These are phyloP conservation scores for Puccinellia tenuiflora DNA, from an alignment of 176 grass and related monocot species.

Conservation along the genomic window DNA sequence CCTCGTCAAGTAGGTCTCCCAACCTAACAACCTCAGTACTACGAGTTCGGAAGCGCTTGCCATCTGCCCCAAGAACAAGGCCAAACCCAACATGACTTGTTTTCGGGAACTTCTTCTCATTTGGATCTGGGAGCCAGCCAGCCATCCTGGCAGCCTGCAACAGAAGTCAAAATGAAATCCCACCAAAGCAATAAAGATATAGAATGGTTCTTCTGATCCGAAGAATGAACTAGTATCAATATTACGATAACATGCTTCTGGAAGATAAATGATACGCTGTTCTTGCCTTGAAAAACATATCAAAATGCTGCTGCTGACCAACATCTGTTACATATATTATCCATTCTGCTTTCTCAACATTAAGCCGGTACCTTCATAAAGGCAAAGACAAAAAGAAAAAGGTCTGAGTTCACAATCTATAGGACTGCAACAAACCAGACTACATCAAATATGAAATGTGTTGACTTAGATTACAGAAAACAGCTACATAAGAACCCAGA, in stretches of 20 bases:
- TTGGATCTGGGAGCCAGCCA: constrained; percentile 47
- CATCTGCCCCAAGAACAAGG: constrained; percentile 75
- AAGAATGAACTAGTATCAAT: neutral
- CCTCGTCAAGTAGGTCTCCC: constrained; percentile 76
- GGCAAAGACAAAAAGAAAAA: constrained; percentile 3
- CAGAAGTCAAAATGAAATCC: neutral
- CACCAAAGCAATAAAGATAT: neutral
- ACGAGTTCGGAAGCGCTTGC: constrained; percentile 63
- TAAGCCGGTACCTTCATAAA: constrained; percentile 50
- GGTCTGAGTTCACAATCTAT: neutral
- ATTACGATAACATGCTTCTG: neutral
- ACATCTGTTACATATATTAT: constrained; percentile 75
- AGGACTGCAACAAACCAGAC: neutral
- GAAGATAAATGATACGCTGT: neutral
- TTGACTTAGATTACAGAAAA: neutral
- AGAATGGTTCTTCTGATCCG: neutral
- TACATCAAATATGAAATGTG: neutral
- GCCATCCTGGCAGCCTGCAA: constrained; percentile 57
- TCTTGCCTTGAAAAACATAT: constrained; percentile 77
- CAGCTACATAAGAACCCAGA: neutral
- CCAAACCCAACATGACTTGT: constrained; percentile 61
- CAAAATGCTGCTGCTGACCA: constrained; percentile 59
- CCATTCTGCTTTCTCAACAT: constrained; percentile 59
- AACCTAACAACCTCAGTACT: constrained; percentile 51
- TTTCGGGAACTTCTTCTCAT: constrained; percentile 53